phyloP scores from a whole-genome alignment of 2,329 filamentous ascomycete genomes.

The Boeremia exigua region DNA sequence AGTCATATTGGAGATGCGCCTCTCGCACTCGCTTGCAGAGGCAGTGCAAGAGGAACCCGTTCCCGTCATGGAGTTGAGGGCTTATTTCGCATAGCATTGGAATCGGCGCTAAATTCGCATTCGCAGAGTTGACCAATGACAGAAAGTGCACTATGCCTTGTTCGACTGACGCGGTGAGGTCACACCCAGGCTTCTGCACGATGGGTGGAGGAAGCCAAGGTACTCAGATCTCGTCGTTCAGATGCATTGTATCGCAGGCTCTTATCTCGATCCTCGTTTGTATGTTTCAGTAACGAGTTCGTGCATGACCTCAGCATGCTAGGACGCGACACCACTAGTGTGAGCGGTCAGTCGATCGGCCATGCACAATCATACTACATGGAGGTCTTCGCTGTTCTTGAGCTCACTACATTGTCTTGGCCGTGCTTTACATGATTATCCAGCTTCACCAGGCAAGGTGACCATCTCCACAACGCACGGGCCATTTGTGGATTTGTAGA shows the following conservation, averaged over 20 bases:
- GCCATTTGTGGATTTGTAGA: background rate
- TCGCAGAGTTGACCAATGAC: conserved; percentile 13
- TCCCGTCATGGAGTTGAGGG: background rate
- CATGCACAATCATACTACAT: background rate
- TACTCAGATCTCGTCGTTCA: background rate
- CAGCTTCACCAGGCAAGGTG: background rate
- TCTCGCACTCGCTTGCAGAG: conserved; percentile 14
- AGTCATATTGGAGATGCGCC: background rate
- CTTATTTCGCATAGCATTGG: conserved; percentile 3
- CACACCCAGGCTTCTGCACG: background rate
- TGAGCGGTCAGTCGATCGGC: background rate
- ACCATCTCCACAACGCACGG: conserved; percentile 1
- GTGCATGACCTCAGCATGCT: background rate
- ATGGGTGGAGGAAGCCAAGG: background rate
- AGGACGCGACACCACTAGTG: background rate
- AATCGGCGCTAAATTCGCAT: conserved; percentile 20
- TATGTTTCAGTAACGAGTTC: background rate
- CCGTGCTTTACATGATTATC: background rate
- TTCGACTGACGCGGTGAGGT: background rate
- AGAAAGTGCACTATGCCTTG: background rate
- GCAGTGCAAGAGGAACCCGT: background rate
- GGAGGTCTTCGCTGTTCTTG: background rate
- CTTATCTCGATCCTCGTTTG: background rate
- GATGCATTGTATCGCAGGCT: background rate
- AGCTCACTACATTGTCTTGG: background rate